Evolutionary conservation across 2,329 filamentous ascomycete species (phyloP), one percentile per base, ranked within the genome.

Genomic region (Juglanconis sp.): DNA sequence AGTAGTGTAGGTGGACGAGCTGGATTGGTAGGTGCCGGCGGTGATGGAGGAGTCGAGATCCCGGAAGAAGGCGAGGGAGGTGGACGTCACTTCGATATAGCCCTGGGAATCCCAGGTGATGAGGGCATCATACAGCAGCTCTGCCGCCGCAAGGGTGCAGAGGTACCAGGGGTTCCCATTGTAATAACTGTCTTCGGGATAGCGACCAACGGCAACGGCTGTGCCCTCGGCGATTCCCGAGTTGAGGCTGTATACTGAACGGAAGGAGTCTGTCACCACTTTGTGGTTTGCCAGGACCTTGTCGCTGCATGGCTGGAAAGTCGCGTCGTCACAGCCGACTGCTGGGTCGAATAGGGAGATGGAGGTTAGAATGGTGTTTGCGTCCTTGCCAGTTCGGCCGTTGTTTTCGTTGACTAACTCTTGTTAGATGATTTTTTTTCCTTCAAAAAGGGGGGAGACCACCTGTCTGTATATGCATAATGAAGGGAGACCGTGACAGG

Each of bases 131-230:
- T 92, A 94, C 3, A 96, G 81, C 69, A 90, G 87, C 73, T 95
- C 91, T 3, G 90, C 91, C 0, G 89, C 89, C 1, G 89, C 90
- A 35, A 92, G 79, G 1, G 89, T 94, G 67, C 83, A 83, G 11
- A 94, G 80, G 67, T 92, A 90, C 91, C 91, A 95, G 1, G 91
- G 91, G 71, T 95, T 92, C 1, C 90, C 90, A 62, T 85, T 85
- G 72, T 87, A 89, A 74, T 94, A 95, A 4, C 79, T 74, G 66
- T 96, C 90, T 71, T 91, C 88, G 0, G 86, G 74, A 69, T 92
- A 91, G 62, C 89, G 79, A 49, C 89, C 88, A 5, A 89, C 77
- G 6, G 85, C 81, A 9, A 86, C 79, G 7, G 88, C 88, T 15
- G 74, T 73, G 24, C 87, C 86, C 36, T 81, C 73, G 2, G 82